Evolutionary conservation across 257 asterid species (phyloP).

Genomic region (Salvia hispanica): DNA sequence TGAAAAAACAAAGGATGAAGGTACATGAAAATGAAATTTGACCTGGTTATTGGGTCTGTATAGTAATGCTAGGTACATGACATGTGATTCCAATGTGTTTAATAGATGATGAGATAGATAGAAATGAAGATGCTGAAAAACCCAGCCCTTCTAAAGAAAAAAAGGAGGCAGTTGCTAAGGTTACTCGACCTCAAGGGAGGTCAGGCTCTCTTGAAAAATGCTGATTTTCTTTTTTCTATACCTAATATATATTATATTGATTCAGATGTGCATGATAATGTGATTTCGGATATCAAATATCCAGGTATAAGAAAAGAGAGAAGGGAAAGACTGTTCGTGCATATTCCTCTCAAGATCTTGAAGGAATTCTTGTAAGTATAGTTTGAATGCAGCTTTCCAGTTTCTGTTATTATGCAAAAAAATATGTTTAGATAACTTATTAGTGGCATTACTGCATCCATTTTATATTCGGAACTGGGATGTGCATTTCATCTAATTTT

Average conservation of each 20-base stretch:
- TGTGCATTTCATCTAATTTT: conserved; percentile 8
- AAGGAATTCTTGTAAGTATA: conserved; percentile 85
- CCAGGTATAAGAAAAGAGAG: conserved; percentile 88
- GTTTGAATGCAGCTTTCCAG: not conserved
- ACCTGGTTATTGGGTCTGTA: conserved; percentile 12
- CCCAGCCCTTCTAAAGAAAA: conserved; percentile 35
- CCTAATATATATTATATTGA: not conserved
- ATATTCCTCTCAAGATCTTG: conserved; percentile 88
- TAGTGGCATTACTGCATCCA: not conserved
- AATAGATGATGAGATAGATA: conserved; percentile 46
- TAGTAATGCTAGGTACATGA: conserved; percentile 10
- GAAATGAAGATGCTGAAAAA: conserved; percentile 11
- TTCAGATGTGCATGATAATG: not conserved
- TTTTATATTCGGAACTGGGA: conserved; percentile 12
- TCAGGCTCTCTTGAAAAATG: conserved; percentile 22
- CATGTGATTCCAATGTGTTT: conserved; percentile 20
- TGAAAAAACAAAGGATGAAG: conserved; percentile 56
- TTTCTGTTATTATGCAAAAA: conserved; percentile 15
- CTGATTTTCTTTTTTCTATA: conserved; percentile 9
- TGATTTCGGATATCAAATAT: conserved; percentile 5
- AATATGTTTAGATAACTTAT: not conserved
- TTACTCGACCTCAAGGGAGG: conserved; percentile 97
- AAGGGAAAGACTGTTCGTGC: conserved; percentile 74
- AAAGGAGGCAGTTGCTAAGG: conserved; percentile 50
- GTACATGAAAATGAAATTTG: conserved; percentile 36